These are phyloP conservation scores for Plectranthus barbatus DNA, from an alignment of 257 asterid genomes.

Conservation along the genomic window DNA sequence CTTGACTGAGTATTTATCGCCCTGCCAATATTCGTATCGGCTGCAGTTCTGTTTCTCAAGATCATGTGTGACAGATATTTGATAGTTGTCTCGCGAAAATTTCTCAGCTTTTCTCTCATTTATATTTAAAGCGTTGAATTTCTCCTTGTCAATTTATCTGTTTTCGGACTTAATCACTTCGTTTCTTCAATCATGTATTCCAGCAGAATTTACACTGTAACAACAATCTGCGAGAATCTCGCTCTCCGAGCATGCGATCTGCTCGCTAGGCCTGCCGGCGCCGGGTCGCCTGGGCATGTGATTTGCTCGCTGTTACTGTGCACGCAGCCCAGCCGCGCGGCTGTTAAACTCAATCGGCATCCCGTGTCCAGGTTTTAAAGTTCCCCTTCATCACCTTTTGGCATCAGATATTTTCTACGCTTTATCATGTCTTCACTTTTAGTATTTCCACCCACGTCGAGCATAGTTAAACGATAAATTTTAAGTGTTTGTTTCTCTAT, in stretches of 20 bases:
- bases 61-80: slow-evolving; percentile 21
- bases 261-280: too few relatives aligned
- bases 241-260: slow-evolving; percentile 30
- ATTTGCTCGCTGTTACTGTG: too few relatives aligned
- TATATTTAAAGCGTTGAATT: background rate
- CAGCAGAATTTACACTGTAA: slow-evolving; percentile 21
- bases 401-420: too few relatives aligned
- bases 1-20: background rate
- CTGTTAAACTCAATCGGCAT: too few relatives aligned
- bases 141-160: background rate
- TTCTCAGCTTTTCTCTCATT: background rate
- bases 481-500: too few relatives aligned
- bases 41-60: background rate
- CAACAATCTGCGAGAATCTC: slow-evolving; percentile 17
- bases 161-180: background rate
- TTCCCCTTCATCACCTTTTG: too few relatives aligned
- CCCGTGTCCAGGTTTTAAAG: too few relatives aligned
- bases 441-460: too few relatives aligned
- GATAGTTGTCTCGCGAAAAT: slow-evolving; percentile 15
- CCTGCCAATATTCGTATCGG: background rate
- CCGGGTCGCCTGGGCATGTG: too few relatives aligned
- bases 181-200: slow-evolving; percentile 20
- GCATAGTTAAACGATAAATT: too few relatives aligned
- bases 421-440: too few relatives aligned
- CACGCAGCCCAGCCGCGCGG: too few relatives aligned